phyloP scores from a whole-genome alignment of 192 early-diverging fungal genomes.

The Spinellus fusiger region DNA sequence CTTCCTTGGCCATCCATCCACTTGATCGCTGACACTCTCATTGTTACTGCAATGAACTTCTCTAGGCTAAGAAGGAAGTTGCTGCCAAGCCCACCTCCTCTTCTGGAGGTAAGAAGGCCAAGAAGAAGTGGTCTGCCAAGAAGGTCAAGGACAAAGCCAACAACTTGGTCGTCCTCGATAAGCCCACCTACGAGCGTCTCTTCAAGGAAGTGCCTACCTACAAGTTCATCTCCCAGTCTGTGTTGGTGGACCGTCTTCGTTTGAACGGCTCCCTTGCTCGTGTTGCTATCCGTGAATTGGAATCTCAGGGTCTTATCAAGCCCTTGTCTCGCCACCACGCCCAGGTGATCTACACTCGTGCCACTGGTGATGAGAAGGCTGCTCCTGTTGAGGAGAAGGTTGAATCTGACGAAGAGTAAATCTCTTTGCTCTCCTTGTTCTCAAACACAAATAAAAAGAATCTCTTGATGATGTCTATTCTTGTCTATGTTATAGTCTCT shows the following conservation, averaged over 20 bases:
- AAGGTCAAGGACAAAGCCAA: slow-evolving; percentile 99
- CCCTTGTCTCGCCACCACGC: slow-evolving; percentile 85
- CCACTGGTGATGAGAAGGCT: slow-evolving; percentile 35
- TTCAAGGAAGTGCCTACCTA: slow-evolving; percentile 99
- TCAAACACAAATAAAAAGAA: neutral
- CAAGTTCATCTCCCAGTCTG: slow-evolving; percentile 98
- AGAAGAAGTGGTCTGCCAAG: slow-evolving; percentile 97
- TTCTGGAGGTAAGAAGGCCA: slow-evolving; percentile 58
- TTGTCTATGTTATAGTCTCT: neutral
- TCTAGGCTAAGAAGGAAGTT: slow-evolving; percentile 61
- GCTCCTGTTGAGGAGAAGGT: neutral
- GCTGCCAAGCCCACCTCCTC: slow-evolving; percentile 52
- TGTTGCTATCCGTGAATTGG: slow-evolving; percentile 89
- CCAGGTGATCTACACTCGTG: slow-evolving; percentile 77
- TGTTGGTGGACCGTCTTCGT: slow-evolving; percentile 96
- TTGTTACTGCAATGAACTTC: no score
- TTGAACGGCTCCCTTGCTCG: slow-evolving; percentile 98
- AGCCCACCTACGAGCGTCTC: slow-evolving; percentile 96
- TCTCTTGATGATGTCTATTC: neutral
- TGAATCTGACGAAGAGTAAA: slow-evolving; percentile 11
- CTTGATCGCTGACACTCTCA: no score
- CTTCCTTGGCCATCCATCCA: no score
- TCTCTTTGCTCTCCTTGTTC: neutral
- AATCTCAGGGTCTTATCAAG: slow-evolving; percentile 86
- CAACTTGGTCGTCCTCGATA: slow-evolving; percentile 97